phyloP scores from a whole-genome alignment of 345 rosid species.

The Fremontodendron californicum region DNA sequence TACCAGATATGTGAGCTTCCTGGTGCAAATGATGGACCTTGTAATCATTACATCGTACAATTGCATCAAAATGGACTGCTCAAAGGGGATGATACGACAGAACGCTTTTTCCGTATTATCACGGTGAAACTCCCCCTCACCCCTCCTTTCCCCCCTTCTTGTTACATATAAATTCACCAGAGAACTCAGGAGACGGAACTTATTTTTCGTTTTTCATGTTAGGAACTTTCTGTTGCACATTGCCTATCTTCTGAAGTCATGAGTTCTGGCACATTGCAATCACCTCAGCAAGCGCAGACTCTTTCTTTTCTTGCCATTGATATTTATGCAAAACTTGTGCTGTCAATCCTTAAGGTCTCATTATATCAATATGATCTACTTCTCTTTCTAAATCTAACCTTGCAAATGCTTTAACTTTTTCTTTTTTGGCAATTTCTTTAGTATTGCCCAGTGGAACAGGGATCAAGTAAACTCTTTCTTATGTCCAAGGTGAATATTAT shows the following conservation, averaged over 20 bases:
- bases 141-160: neutral
- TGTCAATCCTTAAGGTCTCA: slow-evolving; percentile 52
- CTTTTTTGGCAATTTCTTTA: slow-evolving; percentile 12
- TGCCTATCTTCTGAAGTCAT: slow-evolving; percentile 72
- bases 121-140: slow-evolving; percentile 37
- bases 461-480: slow-evolving; percentile 58
- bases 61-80: slow-evolving; percentile 80
- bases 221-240: slow-evolving; percentile 88
- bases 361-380: neutral
- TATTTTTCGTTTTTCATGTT: slow-evolving; percentile 11
- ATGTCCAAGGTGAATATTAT: slow-evolving; percentile 55
- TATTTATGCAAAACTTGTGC: slow-evolving; percentile 77
- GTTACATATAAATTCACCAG: neutral
- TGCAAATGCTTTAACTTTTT: neutral
- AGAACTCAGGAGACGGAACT: neutral
- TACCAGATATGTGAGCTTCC: slow-evolving; percentile 71
- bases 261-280: slow-evolving; percentile 51
- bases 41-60: slow-evolving; percentile 55
- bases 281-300: slow-evolving; percentile 65
- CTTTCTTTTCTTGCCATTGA: slow-evolving; percentile 82
- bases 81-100: slow-evolving; percentile 81
- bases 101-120: slow-evolving; percentile 73
- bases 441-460: slow-evolving; percentile 69
- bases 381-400: neutral
- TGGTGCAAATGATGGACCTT: slow-evolving; percentile 66